These are phyloP conservation scores for Eutrema salsugineum DNA, from an alignment of 441 rosid species.

Conservation along the genomic window DNA sequence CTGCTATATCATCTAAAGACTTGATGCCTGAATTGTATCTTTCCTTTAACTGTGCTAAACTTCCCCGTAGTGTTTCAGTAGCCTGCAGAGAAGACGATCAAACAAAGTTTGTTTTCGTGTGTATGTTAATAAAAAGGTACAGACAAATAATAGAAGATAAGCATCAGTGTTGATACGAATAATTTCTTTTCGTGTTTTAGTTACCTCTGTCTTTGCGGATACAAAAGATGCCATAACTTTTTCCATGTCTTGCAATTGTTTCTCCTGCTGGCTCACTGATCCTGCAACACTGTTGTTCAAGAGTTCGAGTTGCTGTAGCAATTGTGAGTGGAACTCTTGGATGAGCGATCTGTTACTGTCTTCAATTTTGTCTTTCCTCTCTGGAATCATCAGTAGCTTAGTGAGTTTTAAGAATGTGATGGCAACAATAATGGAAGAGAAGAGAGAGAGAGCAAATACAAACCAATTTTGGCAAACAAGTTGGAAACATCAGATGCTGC, in stretches of 20 bases:
- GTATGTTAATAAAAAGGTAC: neutral
- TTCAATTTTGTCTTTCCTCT: constrained; percentile 91
- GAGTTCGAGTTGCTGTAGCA: constrained; percentile 71
- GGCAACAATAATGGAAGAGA: constrained; percentile 9
- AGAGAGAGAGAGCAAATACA: constrained; percentile 23
- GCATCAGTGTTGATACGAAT: too few species aligned
- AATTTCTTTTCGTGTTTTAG: neutral
- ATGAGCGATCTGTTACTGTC: constrained; percentile 76
- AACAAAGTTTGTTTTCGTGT: neutral
- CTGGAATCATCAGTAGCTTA: constrained; percentile 42
- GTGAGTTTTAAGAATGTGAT: constrained; percentile 13
- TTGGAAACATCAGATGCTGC: constrained; percentile 90
- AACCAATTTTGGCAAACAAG: constrained; percentile 91
- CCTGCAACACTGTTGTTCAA: constrained; percentile 85
- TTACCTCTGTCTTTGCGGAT: constrained; percentile 79
- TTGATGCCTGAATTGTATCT: constrained; percentile 73
- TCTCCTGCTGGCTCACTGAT: constrained; percentile 83
- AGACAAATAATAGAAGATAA: too few species aligned
- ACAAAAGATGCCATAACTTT: constrained; percentile 92
- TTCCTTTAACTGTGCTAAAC: constrained; percentile 63
- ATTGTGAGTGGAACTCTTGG: constrained; percentile 74
- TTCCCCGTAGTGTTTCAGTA: constrained; percentile 71
- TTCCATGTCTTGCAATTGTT: constrained; percentile 86
- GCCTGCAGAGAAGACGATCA: constrained; percentile 46
- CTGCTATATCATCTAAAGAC: constrained; percentile 70